Evolutionary conservation across 2,329 filamentous ascomycete genomes (phyloP), one percentile per base, ranked within the genome.

Genomic region (Tolypocladium paradoxum): DNA sequence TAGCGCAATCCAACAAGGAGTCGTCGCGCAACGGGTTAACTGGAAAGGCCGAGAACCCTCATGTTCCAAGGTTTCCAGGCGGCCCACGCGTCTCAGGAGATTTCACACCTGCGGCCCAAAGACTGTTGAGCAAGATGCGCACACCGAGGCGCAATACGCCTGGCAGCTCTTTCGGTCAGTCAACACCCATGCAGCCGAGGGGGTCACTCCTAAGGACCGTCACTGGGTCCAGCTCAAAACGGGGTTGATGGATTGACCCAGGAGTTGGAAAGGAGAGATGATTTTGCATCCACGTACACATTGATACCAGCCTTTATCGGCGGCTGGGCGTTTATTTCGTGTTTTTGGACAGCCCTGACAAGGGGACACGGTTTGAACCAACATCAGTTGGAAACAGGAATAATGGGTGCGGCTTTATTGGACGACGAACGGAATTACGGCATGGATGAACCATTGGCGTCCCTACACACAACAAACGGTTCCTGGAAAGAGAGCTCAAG

Each of bases 41-140:
- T 4, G 83, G 78, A 16, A 86, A 76, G 59, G 75, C 72, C 14
- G 76, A 80, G 34, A 70, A 71, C 54, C 83, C 80, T 3, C 83
- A 84, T 0, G 78, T 84, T n/a, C 86, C 88, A 9, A 81, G 78
- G 59, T 88, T 88, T 56, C 81, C 84, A 2, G 87, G 83, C 58
- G 85, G 81, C 56, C 82, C 83, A 20, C 73, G 79, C 47, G 73
- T 81, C 18, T 70, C 76, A 11, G 74, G 73, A 20, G 73, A 73
- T 5, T 69, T 91, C 64, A 92, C 88, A 24, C 88, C 89, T 4
- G 89, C 89, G 16, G 89, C 85, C 3, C 80, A 84, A 65, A 76
- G 83, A 56, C 68, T 90, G 35, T 83, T 83, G 73, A 82, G 77
- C 57, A 82, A 76, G 65, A 81, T 88, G 55, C 71, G 68, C 6